Conservation (phyloP, 768 basidiomycete species). For the Boletus speciosus region DNA sequence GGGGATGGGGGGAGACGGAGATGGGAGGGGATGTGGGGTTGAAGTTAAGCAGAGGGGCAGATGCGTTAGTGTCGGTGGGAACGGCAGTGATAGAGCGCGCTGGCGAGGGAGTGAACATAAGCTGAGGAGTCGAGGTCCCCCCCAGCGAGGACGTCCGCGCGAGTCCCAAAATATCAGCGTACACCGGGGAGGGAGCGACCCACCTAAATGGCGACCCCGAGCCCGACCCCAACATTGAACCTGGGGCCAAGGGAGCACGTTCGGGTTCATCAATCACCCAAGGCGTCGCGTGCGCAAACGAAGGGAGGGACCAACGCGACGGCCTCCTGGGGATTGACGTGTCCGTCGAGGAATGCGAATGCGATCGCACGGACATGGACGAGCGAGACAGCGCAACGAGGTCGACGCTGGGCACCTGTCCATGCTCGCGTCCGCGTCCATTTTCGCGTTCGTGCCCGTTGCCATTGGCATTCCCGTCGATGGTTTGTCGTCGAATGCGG, state of each 20-base stretch:
- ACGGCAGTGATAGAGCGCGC: not conserved
- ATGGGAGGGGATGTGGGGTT: not conserved
- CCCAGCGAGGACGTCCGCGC: not conserved
- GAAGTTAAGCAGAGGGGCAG: not conserved
- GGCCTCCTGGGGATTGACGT: not conserved
- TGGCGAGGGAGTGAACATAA: conserved; percentile 7
- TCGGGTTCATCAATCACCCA: not conserved
- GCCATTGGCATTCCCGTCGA: not conserved
- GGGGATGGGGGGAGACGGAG: conserved; percentile 4
- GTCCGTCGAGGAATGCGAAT: conserved; percentile 6
- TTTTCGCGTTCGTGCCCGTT: not conserved
- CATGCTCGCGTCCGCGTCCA: not conserved
- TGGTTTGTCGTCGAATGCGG: conserved; percentile 18
- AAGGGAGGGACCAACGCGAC: conserved; percentile 22
- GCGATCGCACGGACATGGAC: conserved; percentile 10
- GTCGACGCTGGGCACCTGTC: conserved; percentile 21
- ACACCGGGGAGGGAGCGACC: not conserved
- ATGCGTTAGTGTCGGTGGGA: too few species aligned
- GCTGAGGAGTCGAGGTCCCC: not conserved
- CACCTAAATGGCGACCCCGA: not conserved
- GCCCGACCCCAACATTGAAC: not conserved
- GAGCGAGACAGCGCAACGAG: conserved; percentile 16
- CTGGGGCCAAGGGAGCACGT: not conserved
- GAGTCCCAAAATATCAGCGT: not conserved
- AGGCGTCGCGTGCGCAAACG: not conserved